Base-by-base conservation (phyloP, 208 protist genomes). In the Sergeia podlipaevii region DNA sequence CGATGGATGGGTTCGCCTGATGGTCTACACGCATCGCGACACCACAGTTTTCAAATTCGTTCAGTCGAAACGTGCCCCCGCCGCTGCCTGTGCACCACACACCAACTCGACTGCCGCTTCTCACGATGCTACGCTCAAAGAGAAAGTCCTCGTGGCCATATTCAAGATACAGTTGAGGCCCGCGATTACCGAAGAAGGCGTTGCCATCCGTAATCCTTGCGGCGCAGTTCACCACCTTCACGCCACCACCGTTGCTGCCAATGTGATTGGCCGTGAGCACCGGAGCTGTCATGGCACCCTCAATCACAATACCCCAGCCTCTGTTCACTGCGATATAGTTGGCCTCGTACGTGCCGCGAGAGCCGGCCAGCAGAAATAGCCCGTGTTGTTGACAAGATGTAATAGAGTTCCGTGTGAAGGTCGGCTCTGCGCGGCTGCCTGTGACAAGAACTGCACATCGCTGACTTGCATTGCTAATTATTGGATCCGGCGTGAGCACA, bases 301-400 rank as follows among this genome's bases (percentile, higher is more conserved):
- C 68, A 4, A 72, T 17, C 7, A 80, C 18, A 23, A 80, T 27
- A 34, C 61, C 74, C 66, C 66, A 72, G 5, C 67, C 74, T 46
- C 66, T 76, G 64, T 80, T 80, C 24, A 34, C 45, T 2, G 61
- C 38, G 42, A 76, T 24, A 60, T 73, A 74, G 64, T 80, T 80
- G 36, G 39, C 43, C 49, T 76, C 66, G 50, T 65, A 80, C 10
- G 44, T 53, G 13, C 63, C 68, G 2, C 54, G 51, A 8, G 45
- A 47, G 28, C 60, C 58, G 28, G 29, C 50, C 21, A 45, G 18
- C 20, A 80, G 8, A 10, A 47, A 52, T 7, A 76, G n/a, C 2
- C 74, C 74, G 57, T 73, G 55, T 21, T 65, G 38, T 37, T 60
- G 24, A 51, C 68, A 72, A 11, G 48, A 21, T 13, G 50, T 39